These are phyloP conservation scores for Hortiboletus campestris DNA, from an alignment of 768 basidiomycete genomes.

Conservation along the genomic window DNA sequence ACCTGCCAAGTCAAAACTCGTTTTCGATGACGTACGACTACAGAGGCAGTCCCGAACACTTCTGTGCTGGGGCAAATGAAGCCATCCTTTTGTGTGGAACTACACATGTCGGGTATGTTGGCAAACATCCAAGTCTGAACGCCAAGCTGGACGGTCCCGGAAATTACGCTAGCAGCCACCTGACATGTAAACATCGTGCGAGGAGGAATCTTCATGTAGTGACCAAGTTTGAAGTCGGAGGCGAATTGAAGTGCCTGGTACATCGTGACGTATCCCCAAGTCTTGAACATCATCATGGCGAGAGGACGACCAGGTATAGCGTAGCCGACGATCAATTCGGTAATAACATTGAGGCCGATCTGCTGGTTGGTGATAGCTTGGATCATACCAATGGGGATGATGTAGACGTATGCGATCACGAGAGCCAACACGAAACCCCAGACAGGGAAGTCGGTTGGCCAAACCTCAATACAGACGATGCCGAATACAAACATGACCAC, in stretches of 20 bases:
- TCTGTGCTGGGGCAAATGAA: constrained; percentile 32
- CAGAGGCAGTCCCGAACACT: constrained; percentile 53
- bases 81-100: constrained; percentile 16
- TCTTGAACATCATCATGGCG: constrained; percentile 80
- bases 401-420: constrained; percentile 54
- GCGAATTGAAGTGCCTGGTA: constrained; percentile 65
- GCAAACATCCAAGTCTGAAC: constrained; percentile 61
- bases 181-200: constrained; percentile 69
- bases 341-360: constrained; percentile 65
- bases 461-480: constrained; percentile 57
- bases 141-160: constrained; percentile 64
- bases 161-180: constrained; percentile 57
- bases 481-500: constrained; percentile 60
- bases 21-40: constrained; percentile 43
- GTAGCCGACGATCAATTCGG: constrained; percentile 68
- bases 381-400: constrained; percentile 76
- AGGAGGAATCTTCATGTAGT: constrained; percentile 70
- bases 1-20: neutral
- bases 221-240: constrained; percentile 74
- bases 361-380: constrained; percentile 82
- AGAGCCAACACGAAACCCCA: constrained; percentile 46
- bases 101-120: constrained; percentile 38
- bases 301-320: constrained; percentile 60
- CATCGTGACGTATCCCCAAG: constrained; percentile 67
- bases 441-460: constrained; percentile 51